These are phyloP conservation scores for Phytophthora fragariae DNA, from an alignment of 352 stramenopile species.

Conservation along the genomic window DNA sequence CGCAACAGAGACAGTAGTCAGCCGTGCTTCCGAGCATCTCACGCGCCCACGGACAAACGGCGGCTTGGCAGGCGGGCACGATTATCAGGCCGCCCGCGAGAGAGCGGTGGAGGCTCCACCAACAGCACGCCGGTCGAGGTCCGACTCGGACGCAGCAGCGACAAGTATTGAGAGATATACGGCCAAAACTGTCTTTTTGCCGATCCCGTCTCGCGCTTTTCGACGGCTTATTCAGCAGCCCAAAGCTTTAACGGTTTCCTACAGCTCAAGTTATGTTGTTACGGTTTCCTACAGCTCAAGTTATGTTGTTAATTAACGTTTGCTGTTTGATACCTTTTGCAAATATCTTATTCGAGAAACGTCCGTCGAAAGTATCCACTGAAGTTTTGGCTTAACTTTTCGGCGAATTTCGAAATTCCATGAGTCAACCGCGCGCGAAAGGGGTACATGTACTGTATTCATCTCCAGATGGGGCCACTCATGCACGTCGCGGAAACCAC, in stretches of 20 bases:
- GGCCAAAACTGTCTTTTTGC: slow-evolving; percentile 25
- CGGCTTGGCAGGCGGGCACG: neutral
- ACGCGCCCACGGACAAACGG: slow-evolving; percentile 5
- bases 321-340: neutral
- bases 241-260: neutral
- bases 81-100: slow-evolving; percentile 31
- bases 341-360: slow-evolving; percentile 33
- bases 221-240: neutral
- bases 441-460: no score
- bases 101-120: no score
- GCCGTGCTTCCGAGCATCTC: slow-evolving; percentile 22
- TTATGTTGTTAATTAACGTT: no score
- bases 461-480: slow-evolving; percentile 22
- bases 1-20: slow-evolving; percentile 33
- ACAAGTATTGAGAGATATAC: slow-evolving; percentile 43
- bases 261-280: no score
- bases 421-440: slow-evolving; percentile 27
- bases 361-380: slow-evolving; percentile 29
- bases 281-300: no score
- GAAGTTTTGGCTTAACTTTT: slow-evolving; percentile 31
- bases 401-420: neutral
- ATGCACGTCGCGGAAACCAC: slow-evolving; percentile 6
- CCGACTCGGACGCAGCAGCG: neutral
- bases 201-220: slow-evolving; percentile 7
- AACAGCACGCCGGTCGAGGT: slow-evolving; percentile 5